These are phyloP conservation scores for Fusarium anguioides DNA, from an alignment of 2,329 filamentous ascomycete genomes.

Conservation along the genomic window DNA sequence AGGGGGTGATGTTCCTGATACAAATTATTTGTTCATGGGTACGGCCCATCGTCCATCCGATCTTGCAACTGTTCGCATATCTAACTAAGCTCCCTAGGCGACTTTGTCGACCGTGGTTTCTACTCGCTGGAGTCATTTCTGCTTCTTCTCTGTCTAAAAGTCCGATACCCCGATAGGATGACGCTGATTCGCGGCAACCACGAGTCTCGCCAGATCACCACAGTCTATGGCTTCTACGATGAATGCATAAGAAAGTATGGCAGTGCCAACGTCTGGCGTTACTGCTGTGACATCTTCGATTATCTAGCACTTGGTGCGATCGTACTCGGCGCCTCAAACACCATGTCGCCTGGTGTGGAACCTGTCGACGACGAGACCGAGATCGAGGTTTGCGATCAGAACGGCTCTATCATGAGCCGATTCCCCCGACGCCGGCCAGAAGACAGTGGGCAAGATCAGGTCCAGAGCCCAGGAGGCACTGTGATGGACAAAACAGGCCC, in stretches of 20 bases:
- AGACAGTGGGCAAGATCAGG: constrained; percentile 42
- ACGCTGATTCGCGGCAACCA: constrained; percentile 96
- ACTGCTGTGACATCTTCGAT: constrained; percentile 98
- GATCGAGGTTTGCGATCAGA: constrained; percentile 91
- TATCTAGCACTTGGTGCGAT: constrained; percentile 92
- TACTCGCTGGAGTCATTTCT: constrained; percentile 98
- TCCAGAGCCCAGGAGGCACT: constrained; percentile 45
- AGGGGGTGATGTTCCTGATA: constrained; percentile 92
- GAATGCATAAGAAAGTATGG: constrained; percentile 97
- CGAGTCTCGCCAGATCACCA: constrained; percentile 96
- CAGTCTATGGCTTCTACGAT: constrained; percentile 98
- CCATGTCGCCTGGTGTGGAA: constrained; percentile 63
- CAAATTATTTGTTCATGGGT: constrained; percentile 98
- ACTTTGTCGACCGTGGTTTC: constrained; percentile 98
- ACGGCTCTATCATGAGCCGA: constrained; percentile 80
- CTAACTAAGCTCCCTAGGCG: constrained; percentile 64
- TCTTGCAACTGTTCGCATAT: not conserved
- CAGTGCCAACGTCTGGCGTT: constrained; percentile 95
- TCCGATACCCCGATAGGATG: constrained; percentile 96
- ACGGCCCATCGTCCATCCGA: constrained; percentile 40
- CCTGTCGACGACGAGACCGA: constrained; percentile 79
- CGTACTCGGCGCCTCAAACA: constrained; percentile 85
- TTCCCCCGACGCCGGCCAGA: constrained; percentile 66
- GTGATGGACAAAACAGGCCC: constrained; percentile 66
- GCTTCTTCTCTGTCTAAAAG: constrained; percentile 94